Conservation (phyloP, 2,329 filamentous ascomycete species). For the Diatrype stigma region DNA sequence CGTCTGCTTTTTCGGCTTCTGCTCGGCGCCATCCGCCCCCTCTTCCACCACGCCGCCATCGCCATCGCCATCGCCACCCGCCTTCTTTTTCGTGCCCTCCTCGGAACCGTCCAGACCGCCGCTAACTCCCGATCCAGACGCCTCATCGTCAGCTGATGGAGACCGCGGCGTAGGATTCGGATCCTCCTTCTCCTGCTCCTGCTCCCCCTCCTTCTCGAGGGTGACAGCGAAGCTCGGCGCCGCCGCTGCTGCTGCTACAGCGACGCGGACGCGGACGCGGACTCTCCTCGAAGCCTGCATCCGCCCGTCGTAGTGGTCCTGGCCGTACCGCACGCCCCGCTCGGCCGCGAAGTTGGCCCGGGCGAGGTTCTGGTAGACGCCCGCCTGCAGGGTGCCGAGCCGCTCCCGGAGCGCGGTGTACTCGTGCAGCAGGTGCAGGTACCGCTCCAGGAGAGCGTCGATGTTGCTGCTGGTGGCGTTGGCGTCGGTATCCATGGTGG, state of each 20-base stretch:
- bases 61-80: neutral
- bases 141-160: neutral
- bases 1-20: slow-evolving; percentile 12
- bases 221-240: slow-evolving; percentile 20
- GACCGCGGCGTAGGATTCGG: neutral
- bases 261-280: slow-evolving; percentile 22
- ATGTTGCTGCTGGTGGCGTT: no score
- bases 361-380: slow-evolving; percentile 59
- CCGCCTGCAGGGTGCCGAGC: slow-evolving; percentile 50
- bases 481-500: slow-evolving; percentile 27
- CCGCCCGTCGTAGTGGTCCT: slow-evolving; percentile 67
- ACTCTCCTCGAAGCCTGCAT: slow-evolving; percentile 57
- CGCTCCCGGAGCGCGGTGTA: slow-evolving; percentile 57
- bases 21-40: slow-evolving; percentile 5
- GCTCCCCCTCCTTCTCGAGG: slow-evolving; percentile 5
- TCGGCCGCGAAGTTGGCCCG: slow-evolving; percentile 71
- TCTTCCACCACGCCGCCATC: no score
- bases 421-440: slow-evolving; percentile 62
- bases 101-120: no score
- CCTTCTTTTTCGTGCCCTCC: neutral
- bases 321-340: slow-evolving; percentile 60
- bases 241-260: slow-evolving; percentile 16
- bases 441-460: slow-evolving; percentile 60
- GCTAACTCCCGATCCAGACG: no score
- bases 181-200: neutral